Conservation (phyloP, 768 basidiomycete species). For the Boletellus ananiceps region DNA sequence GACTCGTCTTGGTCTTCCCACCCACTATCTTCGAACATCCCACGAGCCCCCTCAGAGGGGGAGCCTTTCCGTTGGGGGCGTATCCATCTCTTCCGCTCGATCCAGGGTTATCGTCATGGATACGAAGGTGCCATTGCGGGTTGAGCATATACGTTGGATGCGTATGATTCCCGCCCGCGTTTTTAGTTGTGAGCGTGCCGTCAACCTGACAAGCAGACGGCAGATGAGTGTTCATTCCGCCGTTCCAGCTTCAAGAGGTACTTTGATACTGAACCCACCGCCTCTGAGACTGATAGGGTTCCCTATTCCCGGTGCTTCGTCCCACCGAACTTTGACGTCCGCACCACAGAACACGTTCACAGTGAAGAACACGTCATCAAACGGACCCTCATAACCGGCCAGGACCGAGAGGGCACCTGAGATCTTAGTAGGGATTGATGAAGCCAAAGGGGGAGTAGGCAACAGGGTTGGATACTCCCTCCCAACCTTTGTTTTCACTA, state of each 20-base stretch:
- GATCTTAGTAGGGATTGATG: slow-evolving; percentile 20
- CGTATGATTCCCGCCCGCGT: slow-evolving; percentile 79
- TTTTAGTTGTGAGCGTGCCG: slow-evolving; percentile 60
- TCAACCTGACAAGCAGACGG: slow-evolving; percentile 41
- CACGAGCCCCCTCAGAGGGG: neutral
- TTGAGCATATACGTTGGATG: slow-evolving; percentile 83
- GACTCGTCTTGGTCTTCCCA: neutral
- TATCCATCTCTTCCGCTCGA: slow-evolving; percentile 3
- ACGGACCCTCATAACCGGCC: slow-evolving; percentile 66
- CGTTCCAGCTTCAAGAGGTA: neutral
- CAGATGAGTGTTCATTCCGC: neutral
- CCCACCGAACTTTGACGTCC: slow-evolving; percentile 41
- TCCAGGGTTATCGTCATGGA: slow-evolving; percentile 38
- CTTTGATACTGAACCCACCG: slow-evolving; percentile 13
- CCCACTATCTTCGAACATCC: slow-evolving; percentile 9
- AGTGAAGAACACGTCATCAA: slow-evolving; percentile 60
- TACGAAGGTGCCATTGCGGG: slow-evolving; percentile 75
- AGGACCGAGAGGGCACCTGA: slow-evolving; percentile 48
- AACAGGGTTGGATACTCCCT: slow-evolving; percentile 23
- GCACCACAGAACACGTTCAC: slow-evolving; percentile 48
- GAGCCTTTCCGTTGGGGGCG: neutral
- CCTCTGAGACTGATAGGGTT: neutral
- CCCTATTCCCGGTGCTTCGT: slow-evolving; percentile 31
- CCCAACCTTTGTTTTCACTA: slow-evolving; percentile 25
- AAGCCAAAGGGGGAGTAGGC: too few relatives aligned